Evolutionary conservation across 192 early-diverging fungal species (phyloP).

Genomic region (Coemansia sp.): DNA sequence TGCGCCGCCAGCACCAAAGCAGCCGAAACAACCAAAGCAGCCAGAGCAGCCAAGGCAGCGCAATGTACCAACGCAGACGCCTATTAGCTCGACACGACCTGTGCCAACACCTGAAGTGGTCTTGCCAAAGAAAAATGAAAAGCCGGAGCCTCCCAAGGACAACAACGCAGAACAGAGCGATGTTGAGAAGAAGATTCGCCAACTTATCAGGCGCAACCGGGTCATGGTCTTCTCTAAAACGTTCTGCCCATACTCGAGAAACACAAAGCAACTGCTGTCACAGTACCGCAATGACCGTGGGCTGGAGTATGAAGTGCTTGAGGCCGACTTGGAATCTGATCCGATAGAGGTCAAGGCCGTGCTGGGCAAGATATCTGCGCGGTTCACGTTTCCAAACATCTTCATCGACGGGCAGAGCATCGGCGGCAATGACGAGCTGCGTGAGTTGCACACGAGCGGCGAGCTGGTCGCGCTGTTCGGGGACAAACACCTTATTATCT

Average conservation of each 20-base stretch:
- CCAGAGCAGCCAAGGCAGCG: neutral
- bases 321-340: constrained; percentile 52
- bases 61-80: neutral
- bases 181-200: constrained; percentile 25
- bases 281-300: constrained; percentile 38
- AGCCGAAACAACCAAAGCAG: neutral
- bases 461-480: constrained; percentile 56
- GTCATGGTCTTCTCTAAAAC: constrained; percentile 76
- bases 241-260: constrained; percentile 69
- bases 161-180: constrained; percentile 8
- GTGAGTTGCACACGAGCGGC: constrained; percentile 47
- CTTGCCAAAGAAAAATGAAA: neutral
- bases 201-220: constrained; percentile 39
- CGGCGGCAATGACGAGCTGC: constrained; percentile 64
- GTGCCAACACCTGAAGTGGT: neutral
- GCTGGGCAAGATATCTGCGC: constrained; percentile 56
- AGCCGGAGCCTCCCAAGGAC: neutral
- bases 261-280: constrained; percentile 59
- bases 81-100: neutral
- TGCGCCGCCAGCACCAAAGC: neutral
- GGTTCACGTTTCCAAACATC: constrained; percentile 67
- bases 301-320: constrained; percentile 57
- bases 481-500: constrained; percentile 27
- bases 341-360: constrained; percentile 58
- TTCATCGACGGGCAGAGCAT: constrained; percentile 70